Evolutionary conservation across 176 grass and related monocot genomes (phyloP), one percentile per base, ranked within the genome.

Genomic region (Musa itinerans): DNA sequence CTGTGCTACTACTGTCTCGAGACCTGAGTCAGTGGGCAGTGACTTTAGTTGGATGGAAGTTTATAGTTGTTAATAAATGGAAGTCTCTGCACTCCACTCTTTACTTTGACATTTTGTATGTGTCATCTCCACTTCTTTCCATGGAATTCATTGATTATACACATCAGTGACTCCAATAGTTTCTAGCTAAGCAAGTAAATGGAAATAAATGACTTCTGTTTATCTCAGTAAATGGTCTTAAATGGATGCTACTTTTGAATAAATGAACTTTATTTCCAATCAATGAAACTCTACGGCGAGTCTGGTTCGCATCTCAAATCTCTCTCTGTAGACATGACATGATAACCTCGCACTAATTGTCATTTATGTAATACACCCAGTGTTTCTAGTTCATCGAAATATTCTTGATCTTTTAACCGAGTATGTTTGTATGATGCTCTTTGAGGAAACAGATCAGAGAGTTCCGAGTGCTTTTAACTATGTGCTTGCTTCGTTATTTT

Each of bases 231-330:
- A 74, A 74, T 74, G 72, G 72, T 57, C 72, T 74, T 74, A 54
- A 74, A 74, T 25, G 53, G 53, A 74, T 74, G 21, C 72, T 74
- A 74, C 72, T 74, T 74, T 74, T 19, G 72, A 55, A 55, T 74
- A 74, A 74, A 74, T 56, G 53, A 27, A 50, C 72, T 74, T 74
- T 74, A 74, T 55, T 74, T 74, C 24, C 72, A 74, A 57, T 74
- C 23, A 74, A 74, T 74, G 72, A 55, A 55, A 55, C 24, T 53
- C 15, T 29, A 74, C 53, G 72, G 71, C 71, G 8, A 23, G 22
- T 55, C 22, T 74, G 52, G 23, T 57, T 27, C 72, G 14, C 14
- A 56, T 56, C 71, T 74, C 23, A 27, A 56, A 50, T 14, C 72
- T 56, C 20, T 54, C 72, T 24, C 9, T 17, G 50, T 52, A 54